Evolutionary conservation across 1,284 basidiomycete genomes (phyloP).

Genomic region (Ceratobasidium sp.): DNA sequence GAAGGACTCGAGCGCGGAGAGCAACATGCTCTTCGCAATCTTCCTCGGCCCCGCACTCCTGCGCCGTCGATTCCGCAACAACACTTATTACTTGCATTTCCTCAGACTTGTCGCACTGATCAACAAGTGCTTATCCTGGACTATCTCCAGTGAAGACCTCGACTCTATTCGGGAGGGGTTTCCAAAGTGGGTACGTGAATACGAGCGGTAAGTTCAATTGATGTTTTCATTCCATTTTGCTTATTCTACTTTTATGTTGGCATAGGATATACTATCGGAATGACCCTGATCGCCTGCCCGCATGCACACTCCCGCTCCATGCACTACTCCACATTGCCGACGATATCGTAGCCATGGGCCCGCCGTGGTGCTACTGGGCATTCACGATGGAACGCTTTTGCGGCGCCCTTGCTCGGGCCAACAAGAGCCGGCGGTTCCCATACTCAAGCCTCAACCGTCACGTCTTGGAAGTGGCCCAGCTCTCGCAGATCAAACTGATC

Average conservation of each 20-base stretch:
- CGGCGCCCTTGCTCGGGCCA: conserved; percentile 48
- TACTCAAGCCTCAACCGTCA: conserved; percentile 22
- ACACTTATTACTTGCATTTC: conserved; percentile 62
- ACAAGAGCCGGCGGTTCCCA: conserved; percentile 9
- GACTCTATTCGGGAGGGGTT: conserved; percentile 56
- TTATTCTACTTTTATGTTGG: background rate
- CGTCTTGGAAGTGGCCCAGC: conserved; percentile 11
- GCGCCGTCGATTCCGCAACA: conserved; percentile 52
- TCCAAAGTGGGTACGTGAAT: conserved; percentile 60
- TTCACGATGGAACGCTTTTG: conserved; percentile 61
- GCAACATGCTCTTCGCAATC: conserved; percentile 50
- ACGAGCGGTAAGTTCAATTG: conserved; percentile 58
- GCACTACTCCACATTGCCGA: conserved; percentile 58
- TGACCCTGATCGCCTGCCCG: background rate
- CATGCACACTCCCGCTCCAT: conserved; percentile 58
- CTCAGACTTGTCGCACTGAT: conserved; percentile 59
- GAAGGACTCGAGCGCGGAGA: conserved; percentile 54
- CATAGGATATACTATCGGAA: background rate
- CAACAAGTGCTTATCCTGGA: conserved; percentile 61
- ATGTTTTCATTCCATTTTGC: conserved; percentile 57
- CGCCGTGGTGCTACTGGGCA: conserved; percentile 59
- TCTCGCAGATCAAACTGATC: conserved; percentile 25
- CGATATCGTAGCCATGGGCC: conserved; percentile 56
- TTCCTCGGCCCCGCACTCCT: conserved; percentile 58
- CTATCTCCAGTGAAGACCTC: conserved; percentile 57